A percentile compares a stretch with the other conserved stretches of the same genome.
phyloP scores from a whole-genome alignment of 23 red algal species.

The Chondrus crispus region DNA sequence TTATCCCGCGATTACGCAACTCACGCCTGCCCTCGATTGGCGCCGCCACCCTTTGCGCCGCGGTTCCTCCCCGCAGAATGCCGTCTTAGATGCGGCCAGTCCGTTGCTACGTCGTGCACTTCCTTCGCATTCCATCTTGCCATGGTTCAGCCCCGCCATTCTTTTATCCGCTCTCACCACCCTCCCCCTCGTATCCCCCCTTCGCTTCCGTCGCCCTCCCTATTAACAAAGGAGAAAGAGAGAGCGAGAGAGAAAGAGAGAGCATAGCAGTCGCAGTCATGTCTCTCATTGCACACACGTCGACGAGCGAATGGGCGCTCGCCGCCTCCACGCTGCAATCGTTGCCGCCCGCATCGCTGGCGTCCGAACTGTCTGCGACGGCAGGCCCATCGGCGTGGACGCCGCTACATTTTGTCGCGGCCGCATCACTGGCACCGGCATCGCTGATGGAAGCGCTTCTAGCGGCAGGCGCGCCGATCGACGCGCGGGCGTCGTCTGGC shows the following conservation, averaged over 20 bases:
- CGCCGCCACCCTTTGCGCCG: too few species aligned
- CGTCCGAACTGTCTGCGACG: neutral
- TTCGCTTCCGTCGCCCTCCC: too few species aligned
- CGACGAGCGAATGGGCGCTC: neutral
- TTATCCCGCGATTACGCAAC: too few species aligned
- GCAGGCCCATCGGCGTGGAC: neutral
- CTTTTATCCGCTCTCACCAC: too few species aligned
- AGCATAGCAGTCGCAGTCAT: neutral
- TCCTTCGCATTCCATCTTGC: too few species aligned
- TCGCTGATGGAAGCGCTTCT: neutral
- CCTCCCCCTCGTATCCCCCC: too few species aligned
- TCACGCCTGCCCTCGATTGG: too few species aligned
- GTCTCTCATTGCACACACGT: neutral
- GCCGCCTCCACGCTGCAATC: neutral
- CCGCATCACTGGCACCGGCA: neutral
- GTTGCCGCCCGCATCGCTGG: neutral
- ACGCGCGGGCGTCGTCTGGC: conserved; percentile 5
- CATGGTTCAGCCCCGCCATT: too few species aligned
- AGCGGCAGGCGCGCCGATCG: neutral
- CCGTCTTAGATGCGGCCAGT: too few species aligned
- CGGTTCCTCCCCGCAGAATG: too few species aligned
- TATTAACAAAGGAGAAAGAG: neutral
- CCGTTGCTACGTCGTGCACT: too few species aligned
- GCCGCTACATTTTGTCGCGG: neutral
- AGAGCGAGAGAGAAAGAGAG: neutral